A percentile compares a stretch with the other conserved stretches of the same genome.
Conservation (phyloP, 1,284 basidiomycete genomes). For the Melampsora americana region DNA sequence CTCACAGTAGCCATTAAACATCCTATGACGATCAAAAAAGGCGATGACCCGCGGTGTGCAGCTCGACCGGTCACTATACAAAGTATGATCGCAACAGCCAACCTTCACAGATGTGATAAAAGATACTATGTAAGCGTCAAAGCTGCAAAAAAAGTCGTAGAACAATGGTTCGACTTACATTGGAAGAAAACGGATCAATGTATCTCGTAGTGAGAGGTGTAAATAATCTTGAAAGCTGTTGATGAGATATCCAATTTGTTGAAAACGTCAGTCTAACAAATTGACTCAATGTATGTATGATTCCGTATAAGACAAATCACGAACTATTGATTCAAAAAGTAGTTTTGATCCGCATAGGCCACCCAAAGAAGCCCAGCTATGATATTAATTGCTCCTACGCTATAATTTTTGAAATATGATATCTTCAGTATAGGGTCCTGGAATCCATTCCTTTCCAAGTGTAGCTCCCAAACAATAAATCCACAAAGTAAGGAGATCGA, state of each 20-base stretch:
- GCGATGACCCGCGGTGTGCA: neutral
- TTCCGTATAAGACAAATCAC: neutral
- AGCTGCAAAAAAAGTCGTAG: neutral
- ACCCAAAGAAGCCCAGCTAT: conserved; percentile 33
- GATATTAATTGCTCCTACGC: neutral
- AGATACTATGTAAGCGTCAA: neutral
- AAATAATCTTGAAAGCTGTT: conserved; percentile 40
- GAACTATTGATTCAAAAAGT: conserved; percentile 42
- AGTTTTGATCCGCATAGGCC: conserved; percentile 36
- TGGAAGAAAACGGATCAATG: conserved; percentile 32
- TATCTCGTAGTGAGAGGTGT: conserved; percentile 11
- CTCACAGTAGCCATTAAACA: conserved; percentile 17
- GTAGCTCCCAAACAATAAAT: conserved; percentile 23
- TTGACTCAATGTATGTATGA: neutral
- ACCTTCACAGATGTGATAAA: neutral
- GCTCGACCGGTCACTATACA: too few species aligned
- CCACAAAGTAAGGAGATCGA: conserved; percentile 9
- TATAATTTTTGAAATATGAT: too few species aligned
- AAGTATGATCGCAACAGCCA: too few species aligned
- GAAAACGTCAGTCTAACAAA: too few species aligned
- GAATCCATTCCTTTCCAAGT: neutral
- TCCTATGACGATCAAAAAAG: conserved; percentile 31
- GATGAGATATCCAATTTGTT: too few species aligned
- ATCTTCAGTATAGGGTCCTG: too few species aligned
- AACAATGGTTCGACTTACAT: conserved; percentile 12